Percentiles rank a stretch among this genome's conserved stretches.
phyloP scores from a whole-genome alignment of 108 stramenopile species.

The Aurantiochytrium sp. region DNA sequence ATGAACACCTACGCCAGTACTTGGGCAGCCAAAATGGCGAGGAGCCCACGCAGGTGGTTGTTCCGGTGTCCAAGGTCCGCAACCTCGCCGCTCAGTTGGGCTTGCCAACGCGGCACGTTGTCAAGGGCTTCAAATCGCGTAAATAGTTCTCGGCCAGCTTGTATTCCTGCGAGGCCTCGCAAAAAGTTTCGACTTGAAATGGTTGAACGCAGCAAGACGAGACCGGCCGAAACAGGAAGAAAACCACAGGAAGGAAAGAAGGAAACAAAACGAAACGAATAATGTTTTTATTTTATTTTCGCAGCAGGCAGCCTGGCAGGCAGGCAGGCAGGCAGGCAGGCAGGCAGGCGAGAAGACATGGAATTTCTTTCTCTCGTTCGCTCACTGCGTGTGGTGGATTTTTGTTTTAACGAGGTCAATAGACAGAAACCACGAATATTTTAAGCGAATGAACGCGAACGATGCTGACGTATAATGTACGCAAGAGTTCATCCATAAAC shows the following conservation, averaged over 20 bases:
- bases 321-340: too few relatives aligned
- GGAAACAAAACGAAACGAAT: neutral
- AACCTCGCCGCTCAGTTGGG: neutral
- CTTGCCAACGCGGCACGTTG: neutral
- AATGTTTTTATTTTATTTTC: neutral
- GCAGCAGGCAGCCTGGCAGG: too few relatives aligned
- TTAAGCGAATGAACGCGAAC: too few relatives aligned
- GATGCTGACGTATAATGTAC: too few relatives aligned
- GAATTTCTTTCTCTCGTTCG: too few relatives aligned
- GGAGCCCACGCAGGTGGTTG: neutral
- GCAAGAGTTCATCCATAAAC: neutral
- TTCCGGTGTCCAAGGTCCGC: neutral
- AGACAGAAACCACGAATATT: too few relatives aligned
- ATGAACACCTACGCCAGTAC: neutral
- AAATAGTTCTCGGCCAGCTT: neutral
- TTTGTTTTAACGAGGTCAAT: too few relatives aligned
- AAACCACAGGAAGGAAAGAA: neutral
- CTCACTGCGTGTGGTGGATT: too few relatives aligned
- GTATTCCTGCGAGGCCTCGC: too few relatives aligned
- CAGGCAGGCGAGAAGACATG: too few relatives aligned
- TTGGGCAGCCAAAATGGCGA: neutral
- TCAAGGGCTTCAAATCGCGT: neutral
- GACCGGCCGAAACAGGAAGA: neutral
- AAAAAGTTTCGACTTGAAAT: too few relatives aligned
- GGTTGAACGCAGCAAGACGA: too few relatives aligned